Conservation (phyloP, 805 yeast species). For the Metschnikowia vanudenii region DNA sequence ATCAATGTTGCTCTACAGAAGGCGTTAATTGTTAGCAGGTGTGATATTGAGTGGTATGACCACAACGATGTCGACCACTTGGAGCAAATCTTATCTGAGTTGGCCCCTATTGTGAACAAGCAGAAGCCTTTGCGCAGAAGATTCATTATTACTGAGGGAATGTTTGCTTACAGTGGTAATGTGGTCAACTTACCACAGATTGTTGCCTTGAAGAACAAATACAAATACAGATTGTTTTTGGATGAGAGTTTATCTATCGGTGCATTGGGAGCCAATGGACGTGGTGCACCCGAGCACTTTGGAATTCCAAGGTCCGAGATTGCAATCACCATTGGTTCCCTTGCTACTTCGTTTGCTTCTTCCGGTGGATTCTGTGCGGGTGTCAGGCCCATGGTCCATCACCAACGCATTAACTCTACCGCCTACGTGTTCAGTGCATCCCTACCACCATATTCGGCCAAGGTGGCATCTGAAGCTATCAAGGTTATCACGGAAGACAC, state of each 20-base stretch:
- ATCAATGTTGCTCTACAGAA: conserved; percentile 78
- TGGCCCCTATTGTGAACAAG: conserved; percentile 57
- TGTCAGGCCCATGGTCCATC: conserved; percentile 74
- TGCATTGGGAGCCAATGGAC: conserved; percentile 78
- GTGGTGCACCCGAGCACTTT: conserved; percentile 78
- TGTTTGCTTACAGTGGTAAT: conserved; percentile 81
- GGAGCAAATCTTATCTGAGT: conserved; percentile 61
- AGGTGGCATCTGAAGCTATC: conserved; percentile 56
- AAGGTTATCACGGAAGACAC: conserved; percentile 41
- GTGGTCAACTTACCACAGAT: conserved; percentile 66
- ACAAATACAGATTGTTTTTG: conserved; percentile 79
- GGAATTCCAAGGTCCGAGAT: conserved; percentile 67
- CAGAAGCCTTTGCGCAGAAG: conserved; percentile 82
- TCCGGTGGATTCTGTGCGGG: conserved; percentile 97
- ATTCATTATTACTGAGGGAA: conserved; percentile 87
- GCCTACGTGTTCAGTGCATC: conserved; percentile 95
- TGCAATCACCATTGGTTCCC: conserved; percentile 83
- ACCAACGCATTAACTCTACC: conserved; percentile 85
- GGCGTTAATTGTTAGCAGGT: conserved; percentile 82
- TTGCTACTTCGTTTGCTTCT: conserved; percentile 78
- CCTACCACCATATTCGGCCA: conserved; percentile 87
- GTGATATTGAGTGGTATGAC: conserved; percentile 77
- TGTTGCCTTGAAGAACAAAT: conserved; percentile 72
- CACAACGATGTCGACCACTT: conserved; percentile 88
- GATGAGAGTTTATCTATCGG: conserved; percentile 91